Conservation (phyloP, 2,329 filamentous ascomycete species). For the Erysiphe neolycopersici region DNA sequence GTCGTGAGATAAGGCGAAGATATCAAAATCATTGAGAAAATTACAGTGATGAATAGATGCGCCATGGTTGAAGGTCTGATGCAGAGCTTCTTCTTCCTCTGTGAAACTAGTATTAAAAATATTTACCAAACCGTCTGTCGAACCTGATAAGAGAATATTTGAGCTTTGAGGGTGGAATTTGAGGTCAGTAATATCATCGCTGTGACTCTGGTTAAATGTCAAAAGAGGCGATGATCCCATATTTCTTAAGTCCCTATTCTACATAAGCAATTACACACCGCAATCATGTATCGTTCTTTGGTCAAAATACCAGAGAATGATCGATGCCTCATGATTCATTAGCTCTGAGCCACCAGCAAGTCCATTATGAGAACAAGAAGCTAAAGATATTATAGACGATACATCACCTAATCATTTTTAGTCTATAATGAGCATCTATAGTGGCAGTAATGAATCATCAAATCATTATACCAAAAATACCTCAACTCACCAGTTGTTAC, state of each 20-base stretch:
- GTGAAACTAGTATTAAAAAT: constrained; percentile 43
- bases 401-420: constrained; percentile 15
- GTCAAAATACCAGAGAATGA: constrained; percentile 28
- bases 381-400: constrained; percentile 35
- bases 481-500: constrained; percentile 13
- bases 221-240: constrained; percentile 18
- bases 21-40: constrained; percentile 36
- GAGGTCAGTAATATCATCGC: constrained; percentile 39
- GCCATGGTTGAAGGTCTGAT: constrained; percentile 54
- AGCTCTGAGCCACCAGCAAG: constrained; percentile 51
- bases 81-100: constrained; percentile 52
- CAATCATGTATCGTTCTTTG: background rate
- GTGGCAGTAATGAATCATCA: too few relatives aligned
- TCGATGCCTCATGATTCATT: constrained; percentile 31
- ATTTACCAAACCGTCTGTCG: constrained; percentile 56
- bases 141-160: constrained; percentile 43
- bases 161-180: constrained; percentile 33
- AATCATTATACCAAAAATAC: too few relatives aligned
- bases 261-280: background rate
- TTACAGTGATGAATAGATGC: constrained; percentile 50
- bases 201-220: constrained; percentile 37
- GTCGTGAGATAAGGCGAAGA: constrained; percentile 52
- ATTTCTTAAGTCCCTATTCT: constrained; percentile 28
- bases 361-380: constrained; percentile 27
- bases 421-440: too few relatives aligned